Evolutionary conservation across 106 monocot species (phyloP).

Genomic region (Ottelia alismoides): DNA sequence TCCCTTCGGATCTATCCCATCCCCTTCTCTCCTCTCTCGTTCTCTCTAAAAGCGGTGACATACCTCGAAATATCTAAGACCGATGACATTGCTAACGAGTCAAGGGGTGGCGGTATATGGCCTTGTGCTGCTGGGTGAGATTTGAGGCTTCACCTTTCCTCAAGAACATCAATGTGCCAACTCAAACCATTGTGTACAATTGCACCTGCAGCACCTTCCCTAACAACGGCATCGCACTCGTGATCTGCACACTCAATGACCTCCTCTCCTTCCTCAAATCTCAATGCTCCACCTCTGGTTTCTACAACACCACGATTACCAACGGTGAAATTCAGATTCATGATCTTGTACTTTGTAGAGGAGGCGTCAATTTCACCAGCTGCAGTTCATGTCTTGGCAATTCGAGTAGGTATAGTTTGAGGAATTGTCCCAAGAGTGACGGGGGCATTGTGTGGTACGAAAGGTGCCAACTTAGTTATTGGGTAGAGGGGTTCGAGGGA

Average conservation of each 20-base stretch:
- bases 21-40: too few species aligned
- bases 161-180: constrained; percentile 6
- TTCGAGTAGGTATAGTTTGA: too few species aligned
- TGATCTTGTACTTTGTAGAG: constrained; percentile 18
- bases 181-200: background rate
- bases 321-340: background rate
- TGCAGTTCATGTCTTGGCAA: too few species aligned
- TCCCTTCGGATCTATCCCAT: too few species aligned
- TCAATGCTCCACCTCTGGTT: constrained; percentile 3
- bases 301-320: constrained; percentile 9
- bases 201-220: constrained; percentile 3
- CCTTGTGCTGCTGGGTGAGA: constrained; percentile 15
- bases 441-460: constrained; percentile 12
- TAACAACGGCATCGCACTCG: too few species aligned
- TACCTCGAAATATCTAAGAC: too few species aligned
- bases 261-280: constrained; percentile 6
- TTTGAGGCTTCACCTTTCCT: constrained; percentile 24
- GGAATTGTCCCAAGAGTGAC: too few species aligned
- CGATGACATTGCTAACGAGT: constrained; percentile 5
- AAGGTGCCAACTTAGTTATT: constrained; percentile 16
- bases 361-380: constrained; percentile 1
- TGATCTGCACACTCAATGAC: background rate
- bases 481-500: constrained; percentile 11
- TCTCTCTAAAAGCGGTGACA: too few species aligned
- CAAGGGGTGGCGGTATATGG: constrained; percentile 17